Conservation (phyloP, 805 yeast species). For the Nakazawaea ernobii region DNA sequence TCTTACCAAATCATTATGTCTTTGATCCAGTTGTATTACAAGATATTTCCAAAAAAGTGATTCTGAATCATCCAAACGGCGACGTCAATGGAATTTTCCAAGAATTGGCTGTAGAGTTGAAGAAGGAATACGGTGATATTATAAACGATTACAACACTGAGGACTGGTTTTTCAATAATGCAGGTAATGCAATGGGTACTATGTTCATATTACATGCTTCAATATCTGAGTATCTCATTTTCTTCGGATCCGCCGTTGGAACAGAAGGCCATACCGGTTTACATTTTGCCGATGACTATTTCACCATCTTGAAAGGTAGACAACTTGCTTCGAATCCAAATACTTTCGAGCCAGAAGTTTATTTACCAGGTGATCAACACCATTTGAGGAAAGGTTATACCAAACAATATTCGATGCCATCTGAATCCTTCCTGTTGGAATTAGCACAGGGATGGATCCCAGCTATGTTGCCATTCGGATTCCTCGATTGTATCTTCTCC, state of each 20-base stretch:
- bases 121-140: slow-evolving; percentile 62
- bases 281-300: slow-evolving; percentile 96
- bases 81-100: slow-evolving; percentile 59
- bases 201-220: slow-evolving; percentile 96
- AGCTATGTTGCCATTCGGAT: slow-evolving; percentile 94
- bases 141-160: slow-evolving; percentile 68
- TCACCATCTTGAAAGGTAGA: slow-evolving; percentile 79
- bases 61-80: slow-evolving; percentile 47
- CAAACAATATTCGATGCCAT: slow-evolving; percentile 84
- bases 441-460: slow-evolving; percentile 99
- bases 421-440: slow-evolving; percentile 83
- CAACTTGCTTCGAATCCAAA: slow-evolving; percentile 69
- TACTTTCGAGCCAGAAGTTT: slow-evolving; percentile 61
- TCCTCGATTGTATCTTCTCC: slow-evolving; percentile 70
- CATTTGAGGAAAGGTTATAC: slow-evolving; percentile 66
- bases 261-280: slow-evolving; percentile 96
- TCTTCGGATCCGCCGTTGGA: slow-evolving; percentile 91
- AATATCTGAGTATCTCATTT: slow-evolving; percentile 82
- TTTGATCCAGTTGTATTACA: slow-evolving; percentile 66
- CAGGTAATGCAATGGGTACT: slow-evolving; percentile 98
- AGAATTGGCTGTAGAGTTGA: slow-evolving; percentile 53
- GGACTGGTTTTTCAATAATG: slow-evolving; percentile 95
- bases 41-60: slow-evolving; percentile 47
- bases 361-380: slow-evolving; percentile 82
- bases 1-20: slow-evolving; percentile 67